These are phyloP conservation scores for Penicillium brasilianum DNA, from an alignment of 2,329 filamentous ascomycete genomes.

Conservation along the genomic window DNA sequence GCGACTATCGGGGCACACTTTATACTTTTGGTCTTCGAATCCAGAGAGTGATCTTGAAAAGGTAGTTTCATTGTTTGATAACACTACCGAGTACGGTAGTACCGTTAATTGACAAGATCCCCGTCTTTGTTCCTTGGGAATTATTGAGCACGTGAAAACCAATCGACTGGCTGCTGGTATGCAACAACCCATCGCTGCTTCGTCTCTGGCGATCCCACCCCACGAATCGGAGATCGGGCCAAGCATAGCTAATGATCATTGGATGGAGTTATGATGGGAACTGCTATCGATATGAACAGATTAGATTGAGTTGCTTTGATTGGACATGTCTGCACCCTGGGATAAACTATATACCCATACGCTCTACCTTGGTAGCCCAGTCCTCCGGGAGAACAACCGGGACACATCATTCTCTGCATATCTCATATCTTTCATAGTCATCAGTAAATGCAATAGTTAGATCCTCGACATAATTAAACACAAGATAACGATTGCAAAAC, in stretches of 20 bases:
- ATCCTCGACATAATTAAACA: neutral
- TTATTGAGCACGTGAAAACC: neutral
- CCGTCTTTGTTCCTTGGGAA: neutral
- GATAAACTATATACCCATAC: neutral
- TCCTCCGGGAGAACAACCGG: neutral
- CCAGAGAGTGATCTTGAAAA: neutral
- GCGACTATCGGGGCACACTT: neutral
- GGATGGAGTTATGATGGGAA: neutral
- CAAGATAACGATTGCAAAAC: neutral
- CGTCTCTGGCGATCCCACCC: constrained; percentile 12
- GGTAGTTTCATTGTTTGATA: neutral
- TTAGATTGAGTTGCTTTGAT: neutral
- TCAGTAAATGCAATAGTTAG: neutral
- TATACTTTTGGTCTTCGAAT: neutral
- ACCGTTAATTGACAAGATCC: no score
- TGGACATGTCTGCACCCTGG: neutral
- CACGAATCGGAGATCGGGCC: neutral
- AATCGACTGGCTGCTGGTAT: neutral
- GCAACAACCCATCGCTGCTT: constrained; percentile 7
- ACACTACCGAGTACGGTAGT: no score
- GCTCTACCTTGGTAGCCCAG: neutral
- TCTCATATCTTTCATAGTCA: neutral
- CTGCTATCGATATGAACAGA: neutral
- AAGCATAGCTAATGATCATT: neutral
- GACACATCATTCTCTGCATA: neutral